A percentile compares a stretch with the other conserved stretches of the same genome.
Conservation (phyloP, 345 rosid species). For the Pseudoturritis turrita region DNA sequence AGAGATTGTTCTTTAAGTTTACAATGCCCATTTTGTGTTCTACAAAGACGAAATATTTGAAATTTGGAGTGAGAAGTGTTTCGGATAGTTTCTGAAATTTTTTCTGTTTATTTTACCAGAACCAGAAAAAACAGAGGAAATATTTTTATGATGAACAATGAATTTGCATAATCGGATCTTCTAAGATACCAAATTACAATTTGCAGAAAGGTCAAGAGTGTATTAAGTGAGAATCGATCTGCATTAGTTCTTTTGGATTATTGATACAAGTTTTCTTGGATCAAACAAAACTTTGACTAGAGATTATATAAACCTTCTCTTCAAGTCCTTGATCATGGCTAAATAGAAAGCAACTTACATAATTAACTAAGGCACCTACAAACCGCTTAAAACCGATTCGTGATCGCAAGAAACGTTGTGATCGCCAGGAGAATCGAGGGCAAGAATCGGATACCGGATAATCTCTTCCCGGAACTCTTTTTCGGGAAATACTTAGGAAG, state of each 20-base stretch:
- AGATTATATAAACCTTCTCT: background rate
- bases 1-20: background rate
- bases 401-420: slow-evolving; percentile 21
- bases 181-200: background rate
- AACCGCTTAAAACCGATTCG: slow-evolving; percentile 15
- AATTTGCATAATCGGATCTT: background rate
- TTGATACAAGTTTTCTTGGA: slow-evolving; percentile 5
- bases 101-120: background rate
- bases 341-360: slow-evolving; percentile 7
- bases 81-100: background rate
- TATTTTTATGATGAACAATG: background rate
- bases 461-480: slow-evolving; percentile 33
- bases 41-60: background rate
- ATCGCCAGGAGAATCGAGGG: slow-evolving; percentile 21
- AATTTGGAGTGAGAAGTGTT: background rate
- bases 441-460: slow-evolving; percentile 16
- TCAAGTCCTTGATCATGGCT: slow-evolving; percentile 8
- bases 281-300: slow-evolving; percentile 8
- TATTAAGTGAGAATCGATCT: background rate
- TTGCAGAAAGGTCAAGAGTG: background rate
- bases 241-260: slow-evolving; percentile 7
- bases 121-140: background rate
- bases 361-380: slow-evolving; percentile 36
- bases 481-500: slow-evolving; percentile 58
- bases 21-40: background rate